Evolutionary conservation across 768 basidiomycete species (phyloP), one percentile per base, ranked within the genome.

Genomic region (Boletus rubescentipes): DNA sequence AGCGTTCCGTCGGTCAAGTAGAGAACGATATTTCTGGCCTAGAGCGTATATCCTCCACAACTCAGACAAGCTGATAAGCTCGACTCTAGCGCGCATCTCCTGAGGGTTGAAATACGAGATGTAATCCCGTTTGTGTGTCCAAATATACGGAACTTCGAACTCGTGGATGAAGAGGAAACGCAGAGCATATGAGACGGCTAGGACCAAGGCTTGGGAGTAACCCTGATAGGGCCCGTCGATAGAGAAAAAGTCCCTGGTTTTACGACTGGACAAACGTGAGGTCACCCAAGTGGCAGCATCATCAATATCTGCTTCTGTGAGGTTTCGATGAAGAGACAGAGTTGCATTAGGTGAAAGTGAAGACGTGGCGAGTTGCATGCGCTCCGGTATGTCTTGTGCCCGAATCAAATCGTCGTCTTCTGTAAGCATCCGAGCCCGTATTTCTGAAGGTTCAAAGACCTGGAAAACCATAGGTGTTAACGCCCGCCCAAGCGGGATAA

Each of bases 371-470:
- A 98, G 80, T 69, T 96, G 94, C 89, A 95, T 93, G 44, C 97
- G 88, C 68, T 99, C 97, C 2, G 97, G 97, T 35, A 91, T 84
- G 72, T 98, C 97, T 66, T 82, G 84, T 16, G 81, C 84, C 42
- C 95, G 87, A 57, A 99, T 95, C 42, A 92, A 76, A 63, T 96
- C 91, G 70, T 99, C 97, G 53, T 92, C 93, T 59, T 94, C 93
- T 4, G 93, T 96, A 29, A 98, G 76, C 77, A 92, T 78, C 37
- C 91, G 83, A 55, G 86, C 87, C 47, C 84, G 85, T 66, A 99
- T 98, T 75, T 98, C 94, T 11, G 95, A 90, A 1, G 97, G 97
- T 67, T 99, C 97, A 61, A 98, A 99, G 56, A 98, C 93, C 94
- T 98, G 62, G 12, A 46, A 58, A 51, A 45, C 39, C 16, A 51